Evolutionary conservation across 805 yeast species (phyloP).

Genomic region (Ogataea pignaliae): DNA sequence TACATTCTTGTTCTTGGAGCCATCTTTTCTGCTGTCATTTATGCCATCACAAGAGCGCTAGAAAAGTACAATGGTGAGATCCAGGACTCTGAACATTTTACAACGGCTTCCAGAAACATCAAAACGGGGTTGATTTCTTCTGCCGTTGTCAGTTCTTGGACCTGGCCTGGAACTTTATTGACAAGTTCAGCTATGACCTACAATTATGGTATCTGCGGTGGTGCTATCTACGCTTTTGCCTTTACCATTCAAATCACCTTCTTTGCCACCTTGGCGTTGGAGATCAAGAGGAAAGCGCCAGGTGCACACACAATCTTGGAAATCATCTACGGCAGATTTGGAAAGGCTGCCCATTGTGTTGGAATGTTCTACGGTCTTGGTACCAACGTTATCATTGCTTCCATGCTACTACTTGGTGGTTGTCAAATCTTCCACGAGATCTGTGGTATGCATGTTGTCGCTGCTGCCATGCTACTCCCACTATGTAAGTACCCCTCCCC

Average conservation of each 20-base stretch:
- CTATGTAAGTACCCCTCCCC: conserved; percentile 23
- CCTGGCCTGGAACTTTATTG: conserved; percentile 27
- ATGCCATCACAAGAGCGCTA: conserved; percentile 33
- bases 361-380: conserved; percentile 34
- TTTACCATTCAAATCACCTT: conserved; percentile 35
- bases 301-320: conserved; percentile 39
- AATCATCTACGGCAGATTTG: conserved; percentile 33
- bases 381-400: conserved; percentile 34
- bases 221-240: conserved; percentile 26
- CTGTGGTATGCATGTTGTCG: conserved; percentile 43
- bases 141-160: conserved; percentile 40
- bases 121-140: conserved; percentile 40
- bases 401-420: conserved; percentile 40
- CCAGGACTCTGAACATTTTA: conserved; percentile 40
- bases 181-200: conserved; percentile 23
- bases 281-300: conserved; percentile 38
- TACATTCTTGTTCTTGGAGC: conserved; percentile 38
- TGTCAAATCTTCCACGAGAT: conserved; percentile 36
- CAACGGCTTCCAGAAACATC: conserved; percentile 41
- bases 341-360: conserved; percentile 33
- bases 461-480: conserved; percentile 42
- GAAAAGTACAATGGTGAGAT: conserved; percentile 34
- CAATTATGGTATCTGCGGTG: conserved; percentile 16
- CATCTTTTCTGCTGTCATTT: conserved; percentile 41
- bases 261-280: conserved; percentile 35